Evolutionary conservation across 345 rosid genomes (phyloP).

Genomic region (Anacardium occidentale): DNA sequence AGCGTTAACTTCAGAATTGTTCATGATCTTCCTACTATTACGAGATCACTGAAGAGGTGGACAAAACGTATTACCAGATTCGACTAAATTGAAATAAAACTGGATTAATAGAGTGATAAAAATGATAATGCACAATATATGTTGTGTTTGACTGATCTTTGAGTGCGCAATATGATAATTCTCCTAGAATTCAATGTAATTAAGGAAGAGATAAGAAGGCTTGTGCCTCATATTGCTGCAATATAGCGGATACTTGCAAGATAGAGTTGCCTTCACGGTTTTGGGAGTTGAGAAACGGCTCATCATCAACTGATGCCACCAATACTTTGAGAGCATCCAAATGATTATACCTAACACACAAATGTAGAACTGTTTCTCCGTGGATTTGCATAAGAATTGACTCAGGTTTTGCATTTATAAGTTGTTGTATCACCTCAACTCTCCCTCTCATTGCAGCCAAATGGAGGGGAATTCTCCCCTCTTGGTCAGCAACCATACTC

Average conservation of each 20-base stretch:
- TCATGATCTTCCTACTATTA: too few species aligned
- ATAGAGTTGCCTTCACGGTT: conserved; percentile 30
- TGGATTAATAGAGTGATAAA: too few species aligned
- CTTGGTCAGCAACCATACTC: conserved; percentile 14
- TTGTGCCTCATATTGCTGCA: conserved; percentile 30
- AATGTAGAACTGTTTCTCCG: conserved; percentile 29
- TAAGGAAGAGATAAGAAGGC: background rate
- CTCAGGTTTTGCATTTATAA: background rate
- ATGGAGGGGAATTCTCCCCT: conserved; percentile 30
- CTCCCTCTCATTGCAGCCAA: conserved; percentile 24
- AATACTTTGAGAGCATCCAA: conserved; percentile 25
- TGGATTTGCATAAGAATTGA: background rate
- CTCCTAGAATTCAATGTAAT: too few species aligned
- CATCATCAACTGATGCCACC: conserved; percentile 16
- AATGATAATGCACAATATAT: too few species aligned
- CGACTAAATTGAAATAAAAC: too few species aligned
- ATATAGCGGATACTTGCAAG: conserved; percentile 23
- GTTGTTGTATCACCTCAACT: conserved; percentile 18
- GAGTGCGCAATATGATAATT: too few species aligned
- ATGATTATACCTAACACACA: conserved; percentile 24
- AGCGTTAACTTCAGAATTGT: too few species aligned
- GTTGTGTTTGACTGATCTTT: too few species aligned
- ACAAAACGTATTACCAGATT: too few species aligned
- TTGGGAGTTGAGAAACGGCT: conserved; percentile 17
- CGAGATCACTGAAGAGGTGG: too few species aligned